Conservation (phyloP, 176 grass and related monocot genomes). For the Hordeum marinum region DNA sequence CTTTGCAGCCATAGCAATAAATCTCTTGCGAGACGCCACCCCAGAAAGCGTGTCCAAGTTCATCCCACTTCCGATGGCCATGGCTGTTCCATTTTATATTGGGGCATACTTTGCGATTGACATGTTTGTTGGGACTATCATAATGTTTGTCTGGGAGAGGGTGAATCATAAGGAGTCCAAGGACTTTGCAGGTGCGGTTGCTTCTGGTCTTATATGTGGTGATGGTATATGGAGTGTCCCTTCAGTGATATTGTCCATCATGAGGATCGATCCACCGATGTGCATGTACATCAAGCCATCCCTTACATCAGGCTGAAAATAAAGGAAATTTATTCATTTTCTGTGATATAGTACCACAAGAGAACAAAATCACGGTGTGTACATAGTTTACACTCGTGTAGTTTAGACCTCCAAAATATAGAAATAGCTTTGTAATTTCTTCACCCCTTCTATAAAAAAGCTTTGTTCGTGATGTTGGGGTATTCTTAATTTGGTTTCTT, state of each 20-base stretch:
- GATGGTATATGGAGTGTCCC: constrained; percentile 80
- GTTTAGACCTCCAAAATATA: neutral
- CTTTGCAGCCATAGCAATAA: constrained; percentile 43
- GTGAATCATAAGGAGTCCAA: constrained; percentile 57
- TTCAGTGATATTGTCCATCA: constrained; percentile 63
- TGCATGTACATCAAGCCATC: constrained; percentile 75
- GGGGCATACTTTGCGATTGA: constrained; percentile 83
- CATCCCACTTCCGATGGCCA: constrained; percentile 76
- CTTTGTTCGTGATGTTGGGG: too few relatives aligned
- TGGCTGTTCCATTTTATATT: constrained; percentile 80
- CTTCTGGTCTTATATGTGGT: constrained; percentile 78
- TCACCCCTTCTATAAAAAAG: too few relatives aligned
- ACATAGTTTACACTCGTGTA: neutral
- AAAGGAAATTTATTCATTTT: neutral
- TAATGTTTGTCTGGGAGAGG: constrained; percentile 69
- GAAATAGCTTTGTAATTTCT: too few relatives aligned
- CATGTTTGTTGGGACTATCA: constrained; percentile 70
- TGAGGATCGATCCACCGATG: constrained; percentile 69
- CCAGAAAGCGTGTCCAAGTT: constrained; percentile 51
- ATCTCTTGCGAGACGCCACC: constrained; percentile 35
- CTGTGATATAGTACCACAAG: neutral
- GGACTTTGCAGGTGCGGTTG: constrained; percentile 53
- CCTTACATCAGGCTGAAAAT: constrained; percentile 20
- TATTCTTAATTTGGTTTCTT: too few relatives aligned
- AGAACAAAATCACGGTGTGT: constrained; percentile 13